Conservation (phyloP, 2,329 filamentous ascomycete species). For the Myotisia sp. region DNA sequence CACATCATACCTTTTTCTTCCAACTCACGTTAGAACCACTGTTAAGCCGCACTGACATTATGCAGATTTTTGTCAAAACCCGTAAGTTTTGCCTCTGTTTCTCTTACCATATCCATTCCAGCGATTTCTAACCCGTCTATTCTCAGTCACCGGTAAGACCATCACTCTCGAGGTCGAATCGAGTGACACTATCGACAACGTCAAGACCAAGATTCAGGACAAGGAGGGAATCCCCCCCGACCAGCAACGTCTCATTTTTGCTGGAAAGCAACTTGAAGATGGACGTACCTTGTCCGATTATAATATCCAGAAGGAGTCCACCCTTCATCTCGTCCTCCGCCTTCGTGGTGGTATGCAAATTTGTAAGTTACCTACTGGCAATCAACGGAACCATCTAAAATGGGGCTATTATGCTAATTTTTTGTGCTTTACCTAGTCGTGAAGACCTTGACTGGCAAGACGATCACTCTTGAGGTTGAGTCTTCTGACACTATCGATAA, state of each 20-base stretch:
- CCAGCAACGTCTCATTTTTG: constrained; percentile 45
- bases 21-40: no score
- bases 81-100: constrained; percentile 43
- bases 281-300: constrained; percentile 42
- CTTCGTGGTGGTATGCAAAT: constrained; percentile 53
- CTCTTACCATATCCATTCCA: constrained; percentile 18
- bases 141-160: constrained; percentile 46
- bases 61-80: constrained; percentile 99
- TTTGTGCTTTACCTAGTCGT: constrained; percentile 28
- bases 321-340: constrained; percentile 60
- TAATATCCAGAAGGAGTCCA: constrained; percentile 49
- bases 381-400: not conserved
- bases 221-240: constrained; percentile 47
- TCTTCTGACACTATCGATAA: constrained; percentile 85
- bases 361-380: constrained; percentile 33
- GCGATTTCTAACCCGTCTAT: constrained; percentile 9
- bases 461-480: constrained; percentile 53
- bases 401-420: not conserved
- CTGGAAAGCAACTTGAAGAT: constrained; percentile 45
- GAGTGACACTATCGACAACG: constrained; percentile 38
- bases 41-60: constrained; percentile 39
- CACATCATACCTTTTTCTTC: constrained; percentile 10
- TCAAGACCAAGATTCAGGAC: constrained; percentile 46
- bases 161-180: constrained; percentile 39
- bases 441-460: constrained; percentile 48